Percentiles rank a stretch among this genome's conserved stretches.
These are phyloP conservation scores for Collariella sp. DNA, from an alignment of 495 filamentous ascomycete genomes.

Conservation along the genomic window DNA sequence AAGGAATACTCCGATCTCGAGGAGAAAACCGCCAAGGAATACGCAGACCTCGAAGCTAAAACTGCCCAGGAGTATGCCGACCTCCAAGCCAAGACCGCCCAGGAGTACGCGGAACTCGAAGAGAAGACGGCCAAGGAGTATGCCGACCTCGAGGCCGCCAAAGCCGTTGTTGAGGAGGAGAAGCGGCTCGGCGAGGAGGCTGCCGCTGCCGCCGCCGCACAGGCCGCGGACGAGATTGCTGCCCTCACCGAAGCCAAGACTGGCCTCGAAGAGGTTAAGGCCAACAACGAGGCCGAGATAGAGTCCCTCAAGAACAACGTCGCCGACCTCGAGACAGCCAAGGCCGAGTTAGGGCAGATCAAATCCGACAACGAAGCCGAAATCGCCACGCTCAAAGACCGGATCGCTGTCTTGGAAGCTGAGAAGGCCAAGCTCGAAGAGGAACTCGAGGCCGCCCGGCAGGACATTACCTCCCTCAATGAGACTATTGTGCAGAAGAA, in stretches of 20 bases:
- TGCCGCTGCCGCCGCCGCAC: constrained; percentile 22
- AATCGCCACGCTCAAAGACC: constrained; percentile 15
- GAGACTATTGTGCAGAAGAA: constrained; percentile 16
- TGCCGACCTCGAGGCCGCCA: constrained; percentile 11
- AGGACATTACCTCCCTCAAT: constrained; percentile 23
- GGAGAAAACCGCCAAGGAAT: constrained; percentile 1
- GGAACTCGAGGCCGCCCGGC: constrained; percentile 18
- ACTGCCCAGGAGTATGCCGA: constrained; percentile 4
- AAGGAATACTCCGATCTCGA: constrained; percentile 12
- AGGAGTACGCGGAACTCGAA: constrained; percentile 3
- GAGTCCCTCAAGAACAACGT: constrained; percentile 19
- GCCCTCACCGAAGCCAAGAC: constrained; percentile 18
- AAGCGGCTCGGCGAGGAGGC: constrained; percentile 20
- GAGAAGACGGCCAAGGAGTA: constrained; percentile 5
- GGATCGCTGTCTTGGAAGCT: constrained; percentile 14
- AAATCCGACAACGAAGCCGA: constrained; percentile 16
- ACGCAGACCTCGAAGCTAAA: not conserved
- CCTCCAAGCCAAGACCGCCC: not conserved
- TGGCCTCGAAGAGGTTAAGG: constrained; percentile 20
- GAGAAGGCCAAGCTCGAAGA: constrained; percentile 24
- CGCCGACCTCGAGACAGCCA: constrained; percentile 10
- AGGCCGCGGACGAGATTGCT: constrained; percentile 22
- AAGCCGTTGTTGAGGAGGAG: constrained; percentile 19
- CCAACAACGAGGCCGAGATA: constrained; percentile 23
- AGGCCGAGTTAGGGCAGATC: constrained; percentile 14